Base-by-base conservation (phyloP, 2,329 filamentous ascomycete species). In the Penicillium sclerotiorum region DNA sequence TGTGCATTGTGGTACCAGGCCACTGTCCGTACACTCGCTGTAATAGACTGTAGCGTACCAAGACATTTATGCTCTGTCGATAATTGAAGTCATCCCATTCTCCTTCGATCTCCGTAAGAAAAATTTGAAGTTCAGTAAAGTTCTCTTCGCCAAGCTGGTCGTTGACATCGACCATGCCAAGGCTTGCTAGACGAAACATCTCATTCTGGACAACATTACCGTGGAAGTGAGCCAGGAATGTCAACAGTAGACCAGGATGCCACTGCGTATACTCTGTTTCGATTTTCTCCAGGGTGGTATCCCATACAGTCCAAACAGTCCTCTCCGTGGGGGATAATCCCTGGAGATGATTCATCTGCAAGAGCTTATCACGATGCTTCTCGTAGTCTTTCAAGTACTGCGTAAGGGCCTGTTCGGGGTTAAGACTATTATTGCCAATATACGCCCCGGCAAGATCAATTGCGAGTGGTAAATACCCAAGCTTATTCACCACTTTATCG, bases 361-460 rank as follows among this genome's bases (percentile, higher is more conserved):
- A 38, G 2, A 45, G 32, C 32, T 37, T 9, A 28, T 45, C 43
- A 12, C 43, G 32, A 28, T 38, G 43, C 23, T n/a, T 37, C 13
- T 45, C 21, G 33, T 15, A 45, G 22, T 45, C 43, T 37, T 37
- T 20, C 32, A 38, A 28, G 22, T 45, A 45, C 22, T 45, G 43
- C 5, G 22, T 38, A 6, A 45, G 43, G 12, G 43, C 30, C 20
- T 38, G 21, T 13, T 45, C 32, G 17, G 32, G 43, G 6, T 12
- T 9, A 20, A 20, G 32, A 20, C 21, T 17, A 20, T 20, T 11
- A 28, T 38, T 45, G 13, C 32, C 33, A 28, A 45, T 38, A 38
- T 45, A 45, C 13, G 43, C 43, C 21, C 33, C 32, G 13, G 43
- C 43, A 37, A 45, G 43, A 28, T 45, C 43, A 27, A 45, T 38